These are phyloP conservation scores for Pseudogymnoascus sp. DNA, from an alignment of 2,329 filamentous ascomycete genomes.

Conservation along the genomic window DNA sequence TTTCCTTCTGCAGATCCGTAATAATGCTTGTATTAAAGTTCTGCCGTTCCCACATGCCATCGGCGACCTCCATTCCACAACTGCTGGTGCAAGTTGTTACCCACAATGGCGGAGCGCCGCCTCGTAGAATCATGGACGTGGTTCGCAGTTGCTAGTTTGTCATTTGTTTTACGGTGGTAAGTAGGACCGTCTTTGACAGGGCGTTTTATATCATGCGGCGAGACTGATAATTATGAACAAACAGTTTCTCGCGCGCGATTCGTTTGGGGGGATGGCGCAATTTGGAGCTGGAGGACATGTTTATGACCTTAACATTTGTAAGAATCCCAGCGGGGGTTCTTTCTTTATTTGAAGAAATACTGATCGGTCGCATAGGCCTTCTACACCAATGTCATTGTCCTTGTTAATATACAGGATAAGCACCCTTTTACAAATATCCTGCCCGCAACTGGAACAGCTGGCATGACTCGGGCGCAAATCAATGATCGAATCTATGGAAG, in stretches of 20 bases:
- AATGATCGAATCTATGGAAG: slow-evolving; percentile 36
- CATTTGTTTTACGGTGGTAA: slow-evolving; percentile 35
- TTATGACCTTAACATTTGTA: slow-evolving; percentile 46
- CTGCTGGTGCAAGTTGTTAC: background rate
- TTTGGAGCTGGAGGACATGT: slow-evolving; percentile 46
- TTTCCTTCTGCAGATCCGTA: background rate
- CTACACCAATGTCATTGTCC: background rate
- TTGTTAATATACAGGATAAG: background rate
- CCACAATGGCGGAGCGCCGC: background rate
- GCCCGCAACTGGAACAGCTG: background rate
- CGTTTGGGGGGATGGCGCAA: slow-evolving; percentile 38
- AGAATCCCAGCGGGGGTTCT: slow-evolving; percentile 20
- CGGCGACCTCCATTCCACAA: background rate
- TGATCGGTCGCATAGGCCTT: background rate
- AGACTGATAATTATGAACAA: slow-evolving; percentile 1
- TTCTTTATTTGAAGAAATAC: background rate
- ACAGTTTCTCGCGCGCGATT: slow-evolving; percentile 31
- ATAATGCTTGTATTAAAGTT: background rate
- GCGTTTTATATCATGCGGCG: background rate
- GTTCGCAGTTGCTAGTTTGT: slow-evolving; percentile 35
- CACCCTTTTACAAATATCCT: background rate
- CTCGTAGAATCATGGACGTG: slow-evolving; percentile 37
- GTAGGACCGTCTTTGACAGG: slow-evolving; percentile 14
- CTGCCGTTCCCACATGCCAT: background rate
- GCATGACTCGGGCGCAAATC: slow-evolving; percentile 13